These are phyloP conservation scores for Cryptosporidium viatorum DNA, from an alignment of 169 alveolate genomes.

Conservation along the genomic window DNA sequence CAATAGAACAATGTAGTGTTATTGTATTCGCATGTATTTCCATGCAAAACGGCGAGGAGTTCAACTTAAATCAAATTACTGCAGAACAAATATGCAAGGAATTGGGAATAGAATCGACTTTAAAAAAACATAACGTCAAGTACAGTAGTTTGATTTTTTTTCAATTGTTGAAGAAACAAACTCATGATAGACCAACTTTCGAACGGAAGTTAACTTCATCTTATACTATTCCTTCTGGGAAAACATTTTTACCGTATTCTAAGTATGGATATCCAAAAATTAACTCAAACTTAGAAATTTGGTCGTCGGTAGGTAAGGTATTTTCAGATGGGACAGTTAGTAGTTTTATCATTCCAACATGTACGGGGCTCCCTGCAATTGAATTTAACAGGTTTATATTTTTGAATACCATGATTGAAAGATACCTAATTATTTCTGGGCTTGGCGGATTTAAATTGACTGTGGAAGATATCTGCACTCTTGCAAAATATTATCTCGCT, in stretches of 20 bases:
- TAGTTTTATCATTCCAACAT: slow-evolving; percentile 33
- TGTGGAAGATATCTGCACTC: slow-evolving; percentile 45
- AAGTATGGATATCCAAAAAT: slow-evolving; percentile 18
- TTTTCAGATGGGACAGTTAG: slow-evolving; percentile 57
- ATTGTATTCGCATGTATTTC: slow-evolving; percentile 17
- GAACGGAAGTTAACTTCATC: not conserved
- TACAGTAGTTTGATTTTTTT: slow-evolving; percentile 2
- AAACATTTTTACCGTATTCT: slow-evolving; percentile 32
- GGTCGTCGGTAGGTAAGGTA: slow-evolving; percentile 42
- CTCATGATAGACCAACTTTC: slow-evolving; percentile 11
- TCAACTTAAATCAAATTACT: not conserved
- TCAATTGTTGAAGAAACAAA: slow-evolving; percentile 18
- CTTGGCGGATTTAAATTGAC: slow-evolving; percentile 31
- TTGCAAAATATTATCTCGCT: slow-evolving; percentile 4
- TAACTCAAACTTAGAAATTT: slow-evolving; percentile 17
- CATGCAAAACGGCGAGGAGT: slow-evolving; percentile 8
- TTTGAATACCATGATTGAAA: slow-evolving; percentile 6
- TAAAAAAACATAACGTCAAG: slow-evolving; percentile 1
- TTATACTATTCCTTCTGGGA: slow-evolving; percentile 52
- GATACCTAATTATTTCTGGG: slow-evolving; percentile 48
- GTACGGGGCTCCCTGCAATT: slow-evolving; percentile 45
- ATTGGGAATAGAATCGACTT: slow-evolving; percentile 1
- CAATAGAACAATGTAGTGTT: slow-evolving; percentile 44
- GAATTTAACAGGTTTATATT: slow-evolving; percentile 47
- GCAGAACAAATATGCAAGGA: slow-evolving; percentile 60